Conservation (phyloP, 2,329 filamentous ascomycete species). For the Plectosphaerella plurivora region DNA sequence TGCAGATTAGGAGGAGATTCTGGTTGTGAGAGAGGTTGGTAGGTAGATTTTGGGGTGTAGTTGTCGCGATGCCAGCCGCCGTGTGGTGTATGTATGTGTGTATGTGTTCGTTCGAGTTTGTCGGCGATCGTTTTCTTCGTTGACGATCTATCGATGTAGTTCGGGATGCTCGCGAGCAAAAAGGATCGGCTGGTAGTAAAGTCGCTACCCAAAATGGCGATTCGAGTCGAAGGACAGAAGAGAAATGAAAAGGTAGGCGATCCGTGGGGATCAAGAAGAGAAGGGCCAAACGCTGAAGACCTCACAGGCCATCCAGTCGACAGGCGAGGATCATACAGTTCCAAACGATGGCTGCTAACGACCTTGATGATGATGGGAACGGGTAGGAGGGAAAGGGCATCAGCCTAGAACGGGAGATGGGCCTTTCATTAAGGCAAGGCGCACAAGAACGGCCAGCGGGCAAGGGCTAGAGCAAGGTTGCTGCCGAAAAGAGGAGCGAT, state of each 20-base stretch:
- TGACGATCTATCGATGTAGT: neutral
- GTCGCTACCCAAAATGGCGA: neutral
- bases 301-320: conserved; percentile 1
- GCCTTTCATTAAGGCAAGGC: neutral
- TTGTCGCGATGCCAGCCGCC: conserved; percentile 41
- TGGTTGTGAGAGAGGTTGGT: neutral
- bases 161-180: neutral
- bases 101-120: neutral
- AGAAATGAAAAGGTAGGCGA: neutral
- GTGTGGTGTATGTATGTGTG: neutral
- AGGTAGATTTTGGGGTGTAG: conserved; percentile 10
- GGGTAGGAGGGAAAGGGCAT: neutral
- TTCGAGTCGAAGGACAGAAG: neutral
- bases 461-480: neutral
- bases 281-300: neutral
- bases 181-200: neutral
- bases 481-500: conserved; percentile 2
- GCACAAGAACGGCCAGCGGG: conserved; percentile 1
- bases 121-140: neutral
- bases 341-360: neutral
- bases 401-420: neutral
- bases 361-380: neutral
- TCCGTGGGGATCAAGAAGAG: neutral
- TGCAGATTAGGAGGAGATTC: neutral
- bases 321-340: conserved; percentile 2